Percentiles rank a stretch among this genome's conserved stretches.
phyloP scores from a whole-genome alignment of 345 rosid species.

The Eucalyptus regnans region DNA sequence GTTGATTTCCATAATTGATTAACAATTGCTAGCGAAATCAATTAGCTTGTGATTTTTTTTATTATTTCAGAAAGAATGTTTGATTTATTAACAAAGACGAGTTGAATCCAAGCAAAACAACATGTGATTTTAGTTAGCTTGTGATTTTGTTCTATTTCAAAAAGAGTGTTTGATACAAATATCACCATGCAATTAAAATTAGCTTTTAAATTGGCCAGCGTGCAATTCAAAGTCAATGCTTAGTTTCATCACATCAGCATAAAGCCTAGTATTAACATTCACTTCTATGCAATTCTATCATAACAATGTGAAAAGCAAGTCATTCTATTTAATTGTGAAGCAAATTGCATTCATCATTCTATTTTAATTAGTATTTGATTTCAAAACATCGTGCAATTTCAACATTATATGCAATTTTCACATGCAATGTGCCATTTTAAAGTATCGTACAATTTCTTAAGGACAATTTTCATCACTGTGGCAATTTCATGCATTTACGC shows the following conservation, averaged over 20 bases:
- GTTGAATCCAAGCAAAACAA: too few relatives aligned
- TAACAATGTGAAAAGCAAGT: neutral
- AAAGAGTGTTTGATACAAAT: too few relatives aligned
- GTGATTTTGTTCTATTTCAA: too few relatives aligned
- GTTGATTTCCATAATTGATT: too few relatives aligned
- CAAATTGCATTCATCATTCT: neutral
- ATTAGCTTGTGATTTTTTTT: too few relatives aligned
- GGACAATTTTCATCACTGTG: neutral
- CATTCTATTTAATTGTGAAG: neutral
- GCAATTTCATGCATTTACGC: neutral
- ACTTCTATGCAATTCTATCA: neutral
- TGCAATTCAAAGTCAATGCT: too few relatives aligned
- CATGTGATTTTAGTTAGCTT: too few relatives aligned
- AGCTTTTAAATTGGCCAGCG: too few relatives aligned
- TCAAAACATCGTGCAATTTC: neutral
- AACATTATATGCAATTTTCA: neutral
- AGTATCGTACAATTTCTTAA: neutral
- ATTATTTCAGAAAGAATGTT: too few relatives aligned
- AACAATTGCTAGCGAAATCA: too few relatives aligned
- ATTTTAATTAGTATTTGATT: rapidly evolving
- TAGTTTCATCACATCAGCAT: neutral
- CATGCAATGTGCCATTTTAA: neutral
- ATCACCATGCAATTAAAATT: too few relatives aligned
- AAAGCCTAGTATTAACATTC: neutral
- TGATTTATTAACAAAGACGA: too few relatives aligned